Evolutionary conservation across 2,329 filamentous ascomycete species (phyloP).

Genomic region (Sclerotinia glacialis): DNA sequence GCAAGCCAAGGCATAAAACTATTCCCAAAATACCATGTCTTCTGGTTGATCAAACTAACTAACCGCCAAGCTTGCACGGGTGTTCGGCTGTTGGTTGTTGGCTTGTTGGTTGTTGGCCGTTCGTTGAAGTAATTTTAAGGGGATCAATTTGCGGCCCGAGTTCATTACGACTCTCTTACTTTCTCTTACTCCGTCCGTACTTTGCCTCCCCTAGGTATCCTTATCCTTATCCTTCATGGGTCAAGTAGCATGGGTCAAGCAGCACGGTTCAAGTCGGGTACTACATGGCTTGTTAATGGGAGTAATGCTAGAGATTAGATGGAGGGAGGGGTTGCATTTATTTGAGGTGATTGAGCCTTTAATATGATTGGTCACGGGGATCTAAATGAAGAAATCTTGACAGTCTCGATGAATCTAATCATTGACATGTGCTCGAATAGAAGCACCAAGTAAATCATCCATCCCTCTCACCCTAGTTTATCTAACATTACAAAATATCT

Average conservation of each 20-base stretch:
- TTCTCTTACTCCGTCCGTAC: no score
- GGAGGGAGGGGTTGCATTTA: not conserved
- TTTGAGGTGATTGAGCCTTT: not conserved
- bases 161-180: constrained; percentile 4
- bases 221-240: not conserved
- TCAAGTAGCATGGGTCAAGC: not conserved
- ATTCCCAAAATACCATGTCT: not conserved
- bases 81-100: not conserved
- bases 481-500: no score
- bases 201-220: constrained; percentile 11
- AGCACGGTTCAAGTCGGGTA: constrained; percentile 12
- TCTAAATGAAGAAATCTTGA: not conserved
- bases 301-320: not conserved
- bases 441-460: not conserved
- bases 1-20: not conserved
- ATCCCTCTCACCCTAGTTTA: not conserved
- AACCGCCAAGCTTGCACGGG: constrained; percentile 7
- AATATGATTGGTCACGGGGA: not conserved
- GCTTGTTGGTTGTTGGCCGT: no score
- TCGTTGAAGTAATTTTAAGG: not conserved
- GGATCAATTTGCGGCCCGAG: constrained; percentile 17
- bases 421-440: not conserved
- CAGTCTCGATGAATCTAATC: not conserved
- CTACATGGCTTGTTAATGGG: not conserved
- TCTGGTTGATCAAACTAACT: constrained; percentile 9